A percentile compares a stretch with the other conserved stretches of the same genome.
Conservation (phyloP, 2,329 filamentous ascomycete species). For the Blumeria hordei region DNA sequence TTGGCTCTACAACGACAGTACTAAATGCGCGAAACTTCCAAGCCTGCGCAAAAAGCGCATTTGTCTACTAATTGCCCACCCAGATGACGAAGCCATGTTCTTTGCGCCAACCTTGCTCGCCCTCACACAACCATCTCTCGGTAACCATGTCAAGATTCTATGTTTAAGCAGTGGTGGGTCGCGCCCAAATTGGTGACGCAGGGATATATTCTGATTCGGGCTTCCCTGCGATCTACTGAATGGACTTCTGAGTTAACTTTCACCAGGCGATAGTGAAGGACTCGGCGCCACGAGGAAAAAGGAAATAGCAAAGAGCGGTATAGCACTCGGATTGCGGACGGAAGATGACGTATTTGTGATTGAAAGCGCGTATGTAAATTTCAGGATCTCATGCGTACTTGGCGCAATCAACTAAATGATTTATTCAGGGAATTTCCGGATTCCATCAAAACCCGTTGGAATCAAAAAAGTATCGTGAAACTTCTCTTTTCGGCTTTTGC, state of each 20-base stretch:
- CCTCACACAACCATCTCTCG: conserved; percentile 53
- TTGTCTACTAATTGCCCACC: conserved; percentile 82
- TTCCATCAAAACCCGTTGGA: conserved; percentile 65
- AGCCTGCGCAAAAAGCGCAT: conserved; percentile 62
- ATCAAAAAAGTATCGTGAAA: conserved; percentile 40
- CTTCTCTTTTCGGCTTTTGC: conserved; percentile 54
- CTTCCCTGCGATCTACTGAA: background rate
- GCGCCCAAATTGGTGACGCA: background rate
- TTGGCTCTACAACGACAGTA: too few relatives aligned
- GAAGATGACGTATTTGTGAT: conserved; percentile 69
- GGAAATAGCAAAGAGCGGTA: conserved; percentile 61
- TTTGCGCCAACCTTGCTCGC: conserved; percentile 74
- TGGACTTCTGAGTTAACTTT: too few relatives aligned
- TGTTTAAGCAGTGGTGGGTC: conserved; percentile 60
- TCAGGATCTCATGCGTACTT: conserved; percentile 1
- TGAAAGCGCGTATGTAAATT: conserved; percentile 38
- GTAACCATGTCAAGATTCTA: conserved; percentile 83
- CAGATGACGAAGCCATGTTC: conserved; percentile 99
- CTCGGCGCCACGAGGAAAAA: conserved; percentile 61
- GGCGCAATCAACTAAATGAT: background rate
- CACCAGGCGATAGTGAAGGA: conserved; percentile 59
- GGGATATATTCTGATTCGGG: too few relatives aligned
- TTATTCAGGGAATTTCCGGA: conserved; percentile 47
- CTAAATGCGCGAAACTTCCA: conserved; percentile 24
- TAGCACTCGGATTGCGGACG: conserved; percentile 47